These are phyloP conservation scores for Penicillium occitanis DNA, from an alignment of 2,329 filamentous ascomycete species.

Conservation along the genomic window DNA sequence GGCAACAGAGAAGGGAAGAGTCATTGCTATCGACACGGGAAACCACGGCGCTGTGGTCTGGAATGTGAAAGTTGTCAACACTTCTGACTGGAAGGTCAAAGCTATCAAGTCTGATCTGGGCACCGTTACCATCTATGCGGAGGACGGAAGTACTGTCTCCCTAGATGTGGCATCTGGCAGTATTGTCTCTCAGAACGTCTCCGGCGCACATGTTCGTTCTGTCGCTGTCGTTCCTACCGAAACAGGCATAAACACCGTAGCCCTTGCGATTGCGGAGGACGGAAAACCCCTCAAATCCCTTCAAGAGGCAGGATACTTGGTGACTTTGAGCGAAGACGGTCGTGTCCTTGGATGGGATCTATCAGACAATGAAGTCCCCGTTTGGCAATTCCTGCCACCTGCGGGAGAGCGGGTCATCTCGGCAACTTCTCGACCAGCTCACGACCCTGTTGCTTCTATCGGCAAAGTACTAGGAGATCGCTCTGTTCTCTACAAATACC, in stretches of 20 bases:
- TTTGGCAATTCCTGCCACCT: conserved; percentile 73
- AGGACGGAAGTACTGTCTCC: conserved; percentile 62
- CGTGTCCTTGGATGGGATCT: conserved; percentile 46
- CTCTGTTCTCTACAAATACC: conserved; percentile 94
- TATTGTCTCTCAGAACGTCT: conserved; percentile 35
- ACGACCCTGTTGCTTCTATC: conserved; percentile 91
- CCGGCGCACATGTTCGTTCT: conserved; percentile 32
- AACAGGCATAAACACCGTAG: conserved; percentile 26
- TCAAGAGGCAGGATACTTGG: conserved; percentile 38
- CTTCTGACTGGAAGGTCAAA: conserved; percentile 65
- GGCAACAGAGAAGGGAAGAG: conserved; percentile 73
- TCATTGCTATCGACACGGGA: conserved; percentile 77
- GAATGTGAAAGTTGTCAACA: conserved; percentile 65
- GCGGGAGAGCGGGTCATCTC: conserved; percentile 66
- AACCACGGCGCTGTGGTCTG: conserved; percentile 73
- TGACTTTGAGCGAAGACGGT: conserved; percentile 44
- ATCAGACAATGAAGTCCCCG: conserved; percentile 43
- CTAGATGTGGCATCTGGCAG: conserved; percentile 47
- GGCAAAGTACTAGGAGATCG: conserved; percentile 89
- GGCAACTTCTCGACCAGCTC: conserved; percentile 66
- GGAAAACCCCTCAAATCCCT: conserved; percentile 36
- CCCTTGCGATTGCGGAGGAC: conserved; percentile 36
- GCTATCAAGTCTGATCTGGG: conserved; percentile 65
- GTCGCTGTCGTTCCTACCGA: conserved; percentile 34
- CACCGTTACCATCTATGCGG: conserved; percentile 58